phyloP scores from a whole-genome alignment of 176 grass and related monocot species.

The Paspalum vaginatum region DNA sequence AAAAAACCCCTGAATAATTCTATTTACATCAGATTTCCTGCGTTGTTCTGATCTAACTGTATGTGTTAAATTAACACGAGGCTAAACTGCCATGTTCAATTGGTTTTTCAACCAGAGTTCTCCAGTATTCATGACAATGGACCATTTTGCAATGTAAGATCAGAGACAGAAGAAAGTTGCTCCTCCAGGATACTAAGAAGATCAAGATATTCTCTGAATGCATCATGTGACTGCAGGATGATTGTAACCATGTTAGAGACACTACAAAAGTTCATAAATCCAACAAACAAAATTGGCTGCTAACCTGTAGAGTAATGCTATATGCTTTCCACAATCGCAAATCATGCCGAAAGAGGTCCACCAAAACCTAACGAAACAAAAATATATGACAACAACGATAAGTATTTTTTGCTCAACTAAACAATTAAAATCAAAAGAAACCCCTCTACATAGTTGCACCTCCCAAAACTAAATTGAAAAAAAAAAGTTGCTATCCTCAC shows the following conservation, averaged over 20 bases:
- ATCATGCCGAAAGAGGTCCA: slow-evolving; percentile 96
- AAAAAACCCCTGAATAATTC: slow-evolving; percentile 36
- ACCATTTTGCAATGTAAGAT: slow-evolving; percentile 65
- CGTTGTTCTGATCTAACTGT: slow-evolving; percentile 31
- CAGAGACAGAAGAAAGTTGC: slow-evolving; percentile 74
- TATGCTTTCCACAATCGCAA: slow-evolving; percentile 93
- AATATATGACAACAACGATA: slow-evolving; percentile 15
- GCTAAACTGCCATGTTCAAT: slow-evolving; percentile 32
- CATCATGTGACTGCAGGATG: slow-evolving; percentile 74
- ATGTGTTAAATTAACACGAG: slow-evolving; percentile 53
- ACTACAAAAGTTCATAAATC: background rate
- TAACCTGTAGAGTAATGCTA: slow-evolving; percentile 92
- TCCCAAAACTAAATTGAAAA: slow-evolving; percentile 11
- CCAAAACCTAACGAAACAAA: slow-evolving; percentile 70
- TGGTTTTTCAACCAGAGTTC: background rate
- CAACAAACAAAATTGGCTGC: slow-evolving; percentile 1
- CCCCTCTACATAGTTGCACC: background rate
- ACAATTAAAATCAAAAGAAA: slow-evolving; percentile 22
- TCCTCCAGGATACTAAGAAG: slow-evolving; percentile 87
- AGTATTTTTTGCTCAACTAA: slow-evolving; percentile 18
- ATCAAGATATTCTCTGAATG: slow-evolving; percentile 87
- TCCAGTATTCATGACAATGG: slow-evolving; percentile 43
- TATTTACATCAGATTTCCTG: slow-evolving; percentile 54
- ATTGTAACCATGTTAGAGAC: slow-evolving; percentile 40
- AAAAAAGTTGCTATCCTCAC: background rate